These are phyloP conservation scores for Fagus sylvatica DNA, from an alignment of 306 rosid species.

Conservation along the genomic window DNA sequence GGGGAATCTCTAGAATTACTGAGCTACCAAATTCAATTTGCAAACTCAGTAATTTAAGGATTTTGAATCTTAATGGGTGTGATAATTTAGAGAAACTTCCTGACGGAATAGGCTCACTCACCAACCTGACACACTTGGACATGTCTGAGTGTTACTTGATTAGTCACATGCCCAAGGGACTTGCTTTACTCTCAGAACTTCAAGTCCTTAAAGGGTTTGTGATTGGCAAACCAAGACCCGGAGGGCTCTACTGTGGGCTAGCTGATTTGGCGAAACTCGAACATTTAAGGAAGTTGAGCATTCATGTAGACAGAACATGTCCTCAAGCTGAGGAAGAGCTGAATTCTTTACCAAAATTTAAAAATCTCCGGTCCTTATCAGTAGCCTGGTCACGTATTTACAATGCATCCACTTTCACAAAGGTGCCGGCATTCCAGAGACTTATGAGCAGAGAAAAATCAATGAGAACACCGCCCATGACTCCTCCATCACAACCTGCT, in stretches of 20 bases:
- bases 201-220: slow-evolving; percentile 28
- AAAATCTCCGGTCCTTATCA: slow-evolving; percentile 3
- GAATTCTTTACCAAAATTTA: not conserved
- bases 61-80: slow-evolving; percentile 27
- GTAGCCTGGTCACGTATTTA: slow-evolving; percentile 15
- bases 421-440: too few species aligned
- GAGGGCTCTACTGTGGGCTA: not conserved
- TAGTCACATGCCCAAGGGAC: slow-evolving; percentile 25
- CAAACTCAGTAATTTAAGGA: slow-evolving; percentile 23
- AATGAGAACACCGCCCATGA: too few species aligned
- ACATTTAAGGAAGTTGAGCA: slow-evolving; percentile 17
- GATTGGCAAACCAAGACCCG: not conserved
- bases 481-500: not conserved
- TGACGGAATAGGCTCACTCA: slow-evolving; percentile 22
- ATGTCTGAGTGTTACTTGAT: slow-evolving; percentile 27
- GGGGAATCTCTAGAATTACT: slow-evolving; percentile 19
- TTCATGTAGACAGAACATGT: not conserved
- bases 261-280: not conserved
- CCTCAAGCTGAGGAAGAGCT: not conserved
- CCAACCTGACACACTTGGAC: slow-evolving; percentile 22
- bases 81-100: slow-evolving; percentile 24
- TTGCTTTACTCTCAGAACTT: slow-evolving; percentile 14
- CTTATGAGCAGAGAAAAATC: too few species aligned
- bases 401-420: too few species aligned
- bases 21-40: slow-evolving; percentile 27